A percentile compares a stretch with the other conserved stretches of the same genome.
Conservation (phyloP, 306 rosid genomes). For the Casuarina cunninghamiana region DNA sequence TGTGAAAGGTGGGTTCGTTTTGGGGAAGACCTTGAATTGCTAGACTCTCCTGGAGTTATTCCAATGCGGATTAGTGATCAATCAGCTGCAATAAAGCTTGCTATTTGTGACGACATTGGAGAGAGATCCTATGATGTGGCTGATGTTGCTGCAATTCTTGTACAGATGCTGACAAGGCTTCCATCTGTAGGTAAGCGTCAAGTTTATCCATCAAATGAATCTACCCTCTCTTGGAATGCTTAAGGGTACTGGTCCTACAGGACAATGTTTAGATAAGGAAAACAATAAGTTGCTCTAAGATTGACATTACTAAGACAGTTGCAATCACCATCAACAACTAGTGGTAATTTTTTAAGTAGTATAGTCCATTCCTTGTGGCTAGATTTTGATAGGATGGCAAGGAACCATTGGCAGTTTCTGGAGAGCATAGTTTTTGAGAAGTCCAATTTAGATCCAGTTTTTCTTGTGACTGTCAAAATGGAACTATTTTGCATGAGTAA, state of each 20-base stretch:
- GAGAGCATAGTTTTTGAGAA: neutral
- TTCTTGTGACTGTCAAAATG: neutral
- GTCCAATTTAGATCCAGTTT: neutral
- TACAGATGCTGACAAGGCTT: constrained; percentile 79
- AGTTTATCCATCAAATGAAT: neutral
- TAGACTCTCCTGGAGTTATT: constrained; percentile 91
- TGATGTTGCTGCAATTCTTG: constrained; percentile 89
- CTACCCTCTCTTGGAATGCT: neutral
- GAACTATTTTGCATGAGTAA: neutral
- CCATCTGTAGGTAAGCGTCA: constrained; percentile 65
- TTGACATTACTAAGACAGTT: neutral
- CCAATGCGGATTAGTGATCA: constrained; percentile 97
- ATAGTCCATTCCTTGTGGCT: neutral
- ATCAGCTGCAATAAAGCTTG: constrained; percentile 94
- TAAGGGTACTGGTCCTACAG: neutral
- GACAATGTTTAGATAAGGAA: neutral
- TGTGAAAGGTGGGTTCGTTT: constrained; percentile 86
- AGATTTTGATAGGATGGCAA: neutral
- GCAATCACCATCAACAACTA: neutral
- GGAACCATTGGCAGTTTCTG: neutral
- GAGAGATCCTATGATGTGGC: constrained; percentile 77
- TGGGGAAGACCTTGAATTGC: constrained; percentile 86
- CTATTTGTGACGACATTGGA: constrained; percentile 96
- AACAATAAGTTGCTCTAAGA: neutral
- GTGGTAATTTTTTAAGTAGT: neutral